Conservation (phyloP, 306 rosid species). For the Lablab purpureus region DNA sequence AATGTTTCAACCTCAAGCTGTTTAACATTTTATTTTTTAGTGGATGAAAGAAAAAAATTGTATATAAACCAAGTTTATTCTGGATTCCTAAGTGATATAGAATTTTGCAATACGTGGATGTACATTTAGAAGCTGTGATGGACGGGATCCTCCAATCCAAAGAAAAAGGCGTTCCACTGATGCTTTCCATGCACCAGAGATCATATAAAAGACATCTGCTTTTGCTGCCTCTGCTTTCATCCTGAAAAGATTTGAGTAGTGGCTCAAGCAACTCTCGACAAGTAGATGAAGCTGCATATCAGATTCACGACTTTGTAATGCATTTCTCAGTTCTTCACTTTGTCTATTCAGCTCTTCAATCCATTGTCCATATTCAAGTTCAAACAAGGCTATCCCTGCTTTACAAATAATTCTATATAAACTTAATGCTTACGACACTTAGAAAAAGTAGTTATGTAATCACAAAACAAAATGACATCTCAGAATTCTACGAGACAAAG, state of each 20-base stretch:
- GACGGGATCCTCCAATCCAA: constrained; percentile 94
- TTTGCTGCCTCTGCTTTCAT: constrained; percentile 77
- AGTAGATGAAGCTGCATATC: constrained; percentile 65
- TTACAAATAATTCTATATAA: constrained; percentile 9
- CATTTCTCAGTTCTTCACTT: constrained; percentile 66
- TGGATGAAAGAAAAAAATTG: too few species aligned
- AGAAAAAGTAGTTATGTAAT: neutral
- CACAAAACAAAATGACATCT: neutral
- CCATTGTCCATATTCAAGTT: constrained; percentile 76
- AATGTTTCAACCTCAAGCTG: too few species aligned
- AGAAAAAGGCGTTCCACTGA: constrained; percentile 74
- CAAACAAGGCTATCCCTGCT: constrained; percentile 72
- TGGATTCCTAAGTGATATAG: too few species aligned
- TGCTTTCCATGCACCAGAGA: constrained; percentile 79
- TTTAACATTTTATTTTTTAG: too few species aligned
- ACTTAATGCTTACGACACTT: neutral
- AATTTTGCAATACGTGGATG: too few species aligned
- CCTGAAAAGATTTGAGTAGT: constrained; percentile 66
- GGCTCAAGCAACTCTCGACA: constrained; percentile 66
- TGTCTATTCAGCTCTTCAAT: constrained; percentile 74
- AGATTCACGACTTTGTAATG: constrained; percentile 60
- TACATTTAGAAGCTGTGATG: constrained; percentile 81
- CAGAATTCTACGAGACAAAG: neutral
- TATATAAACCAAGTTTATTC: too few species aligned
- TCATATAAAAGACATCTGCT: constrained; percentile 71